phyloP scores from a whole-genome alignment of 148 eudicot species.

The Pouteria glomerata region DNA sequence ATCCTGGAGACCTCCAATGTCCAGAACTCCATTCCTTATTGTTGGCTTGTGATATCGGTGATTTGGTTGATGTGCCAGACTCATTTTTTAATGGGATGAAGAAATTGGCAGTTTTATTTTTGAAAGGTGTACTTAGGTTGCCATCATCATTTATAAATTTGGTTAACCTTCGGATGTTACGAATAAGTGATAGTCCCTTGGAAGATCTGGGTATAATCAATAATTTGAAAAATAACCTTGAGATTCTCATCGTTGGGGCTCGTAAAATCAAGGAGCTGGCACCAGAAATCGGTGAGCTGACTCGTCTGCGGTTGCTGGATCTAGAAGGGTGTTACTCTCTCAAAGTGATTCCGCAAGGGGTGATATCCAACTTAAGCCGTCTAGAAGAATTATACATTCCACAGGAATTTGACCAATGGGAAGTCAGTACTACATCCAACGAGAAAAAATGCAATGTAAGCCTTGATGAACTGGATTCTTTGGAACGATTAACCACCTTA shows the following conservation, averaged over 20 bases:
- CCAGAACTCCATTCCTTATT: not conserved
- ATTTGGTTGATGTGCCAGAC: not conserved
- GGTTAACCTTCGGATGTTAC: not conserved
- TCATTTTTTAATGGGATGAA: not conserved
- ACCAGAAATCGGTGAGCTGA: not conserved
- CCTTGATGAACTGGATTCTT: not conserved
- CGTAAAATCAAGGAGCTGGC: not conserved
- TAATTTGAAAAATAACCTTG: not conserved
- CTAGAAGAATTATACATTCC: constrained; percentile 7
- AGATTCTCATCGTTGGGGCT: not conserved
- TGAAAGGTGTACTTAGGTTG: not conserved
- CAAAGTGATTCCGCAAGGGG: constrained; percentile 3
- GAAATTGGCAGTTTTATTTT: not conserved
- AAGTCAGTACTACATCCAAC: not conserved
- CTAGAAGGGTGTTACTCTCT: not conserved
- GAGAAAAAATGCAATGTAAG: not conserved
- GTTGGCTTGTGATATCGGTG: not conserved
- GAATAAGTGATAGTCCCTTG: not conserved
- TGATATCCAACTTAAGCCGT: not conserved
- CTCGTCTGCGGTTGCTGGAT: constrained; percentile 7
- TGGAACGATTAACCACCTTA: not conserved
- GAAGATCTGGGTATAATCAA: not conserved
- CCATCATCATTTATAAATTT: not conserved
- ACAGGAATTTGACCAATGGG: not conserved
- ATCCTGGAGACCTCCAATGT: not conserved